A percentile compares a stretch with the other conserved stretches of the same genome.
Conservation (phyloP, 352 stramenopile species). For the Phytophthora colocasiae region DNA sequence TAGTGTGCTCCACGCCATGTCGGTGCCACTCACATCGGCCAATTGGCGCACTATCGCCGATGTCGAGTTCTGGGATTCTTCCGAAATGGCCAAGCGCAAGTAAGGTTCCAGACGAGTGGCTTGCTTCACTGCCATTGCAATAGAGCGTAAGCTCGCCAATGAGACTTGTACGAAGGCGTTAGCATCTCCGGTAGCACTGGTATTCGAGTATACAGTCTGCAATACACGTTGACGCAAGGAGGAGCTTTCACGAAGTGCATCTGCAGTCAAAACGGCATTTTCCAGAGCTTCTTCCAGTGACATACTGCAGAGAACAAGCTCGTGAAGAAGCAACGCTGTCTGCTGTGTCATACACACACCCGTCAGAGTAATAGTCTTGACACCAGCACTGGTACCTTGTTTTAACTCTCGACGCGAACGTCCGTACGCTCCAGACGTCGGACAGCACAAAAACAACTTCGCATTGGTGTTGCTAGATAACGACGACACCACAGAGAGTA, state of each 20-base stretch:
- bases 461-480: neutral
- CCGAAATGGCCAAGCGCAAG: slow-evolving; percentile 28
- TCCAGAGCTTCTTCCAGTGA: slow-evolving; percentile 36
- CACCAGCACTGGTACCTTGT: neutral
- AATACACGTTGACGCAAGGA: slow-evolving; percentile 33
- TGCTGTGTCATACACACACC: slow-evolving; percentile 47
- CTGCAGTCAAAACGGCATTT: slow-evolving; percentile 29
- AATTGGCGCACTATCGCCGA: slow-evolving; percentile 17
- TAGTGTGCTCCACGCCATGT: slow-evolving; percentile 34
- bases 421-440: slow-evolving; percentile 24
- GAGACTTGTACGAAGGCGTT: slow-evolving; percentile 20
- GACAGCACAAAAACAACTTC: slow-evolving; percentile 31
- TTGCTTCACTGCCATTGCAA: slow-evolving; percentile 38
- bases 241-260: slow-evolving; percentile 22
- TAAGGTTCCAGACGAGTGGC: slow-evolving; percentile 22
- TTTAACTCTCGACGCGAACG: slow-evolving; percentile 23
- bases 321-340: slow-evolving; percentile 34
- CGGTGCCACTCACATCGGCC: slow-evolving; percentile 21
- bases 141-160: slow-evolving; percentile 32
- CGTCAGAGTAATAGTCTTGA: slow-evolving; percentile 33
- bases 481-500: slow-evolving; percentile 18
- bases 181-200: neutral
- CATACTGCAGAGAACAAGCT: slow-evolving; percentile 26
- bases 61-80: slow-evolving; percentile 12
- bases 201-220: slow-evolving; percentile 5